phyloP scores from a whole-genome alignment of 768 basidiomycete genomes.

The Tremella yokohamensis region DNA sequence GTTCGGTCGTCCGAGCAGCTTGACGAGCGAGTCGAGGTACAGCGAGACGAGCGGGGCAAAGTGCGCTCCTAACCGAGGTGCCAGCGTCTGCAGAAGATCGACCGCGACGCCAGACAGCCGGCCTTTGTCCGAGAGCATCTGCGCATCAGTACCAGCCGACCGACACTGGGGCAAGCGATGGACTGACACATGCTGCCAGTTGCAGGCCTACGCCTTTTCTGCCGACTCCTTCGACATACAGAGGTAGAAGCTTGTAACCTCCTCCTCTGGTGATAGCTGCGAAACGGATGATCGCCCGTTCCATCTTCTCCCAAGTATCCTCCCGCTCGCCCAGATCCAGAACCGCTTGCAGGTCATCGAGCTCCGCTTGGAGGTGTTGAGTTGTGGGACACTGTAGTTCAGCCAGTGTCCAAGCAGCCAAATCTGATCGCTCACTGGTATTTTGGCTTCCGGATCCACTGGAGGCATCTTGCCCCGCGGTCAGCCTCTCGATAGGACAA shows the following conservation, averaged over 20 bases:
- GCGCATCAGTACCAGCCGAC: background rate
- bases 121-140: constrained; percentile 51
- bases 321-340: constrained; percentile 51
- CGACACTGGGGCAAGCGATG: background rate
- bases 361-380: constrained; percentile 45
- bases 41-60: constrained; percentile 51
- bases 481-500: background rate
- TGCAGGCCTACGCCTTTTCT: constrained; percentile 44
- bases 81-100: constrained; percentile 51
- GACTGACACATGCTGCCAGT: constrained; percentile 47
- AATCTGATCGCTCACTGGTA: constrained; percentile 26
- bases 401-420: background rate
- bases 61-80: constrained; percentile 47
- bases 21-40: constrained; percentile 51
- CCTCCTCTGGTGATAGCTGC: constrained; percentile 52
- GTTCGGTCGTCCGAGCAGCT: constrained; percentile 53
- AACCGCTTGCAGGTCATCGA: constrained; percentile 39
- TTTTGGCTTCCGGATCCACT: constrained; percentile 42
- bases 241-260: constrained; percentile 43
- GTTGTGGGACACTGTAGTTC: constrained; percentile 44
- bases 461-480: constrained; percentile 26
- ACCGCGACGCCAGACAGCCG: constrained; percentile 46
- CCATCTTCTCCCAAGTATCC: constrained; percentile 54
- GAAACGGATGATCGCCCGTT: constrained; percentile 52
- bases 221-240: constrained; percentile 46